phyloP scores from a whole-genome alignment of 371 early-diverging fungal genomes.

The Basidiobolus meristosporus region DNA sequence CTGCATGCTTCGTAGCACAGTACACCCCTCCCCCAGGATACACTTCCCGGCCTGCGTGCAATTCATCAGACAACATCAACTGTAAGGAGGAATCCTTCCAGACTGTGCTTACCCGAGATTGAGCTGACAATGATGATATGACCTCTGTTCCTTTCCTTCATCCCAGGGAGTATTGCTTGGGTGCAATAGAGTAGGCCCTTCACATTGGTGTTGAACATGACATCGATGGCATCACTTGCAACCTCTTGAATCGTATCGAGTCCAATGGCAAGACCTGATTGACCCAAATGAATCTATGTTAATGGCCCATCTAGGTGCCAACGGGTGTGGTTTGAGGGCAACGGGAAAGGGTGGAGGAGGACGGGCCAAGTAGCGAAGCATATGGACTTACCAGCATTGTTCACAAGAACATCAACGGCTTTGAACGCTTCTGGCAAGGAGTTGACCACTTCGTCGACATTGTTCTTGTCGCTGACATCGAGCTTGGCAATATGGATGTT shows the following conservation, averaged over 20 bases:
- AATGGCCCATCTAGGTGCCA: too few species aligned
- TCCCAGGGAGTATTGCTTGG: slow-evolving; percentile 64
- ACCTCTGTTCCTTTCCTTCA: slow-evolving; percentile 55
- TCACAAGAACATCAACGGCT: slow-evolving; percentile 58
- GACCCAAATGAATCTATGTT: too few species aligned
- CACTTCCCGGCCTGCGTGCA: slow-evolving; percentile 29
- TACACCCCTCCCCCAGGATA: slow-evolving; percentile 71
- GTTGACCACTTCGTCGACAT: slow-evolving; percentile 29
- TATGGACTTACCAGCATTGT: slow-evolving; percentile 39
- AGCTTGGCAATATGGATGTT: slow-evolving; percentile 37
- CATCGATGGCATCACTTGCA: slow-evolving; percentile 38
- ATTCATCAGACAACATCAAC: too few species aligned
- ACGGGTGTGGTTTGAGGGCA: too few species aligned
- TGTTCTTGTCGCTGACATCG: slow-evolving; percentile 46
- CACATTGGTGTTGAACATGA: slow-evolving; percentile 80
- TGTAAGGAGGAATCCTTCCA: too few species aligned
- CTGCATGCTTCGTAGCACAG: slow-evolving; percentile 82
- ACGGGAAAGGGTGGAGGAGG: too few species aligned
- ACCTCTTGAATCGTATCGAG: slow-evolving; percentile 50
- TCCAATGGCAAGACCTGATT: slow-evolving; percentile 55
- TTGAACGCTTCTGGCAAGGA: slow-evolving; percentile 28
- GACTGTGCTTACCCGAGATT: slow-evolving; percentile 41
- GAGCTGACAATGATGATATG: slow-evolving; percentile 80
- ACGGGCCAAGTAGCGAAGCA: too few species aligned
- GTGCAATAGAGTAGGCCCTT: slow-evolving; percentile 66